Conservation (phyloP, 306 rosid species). For the Elaeagnus macrophylla region DNA sequence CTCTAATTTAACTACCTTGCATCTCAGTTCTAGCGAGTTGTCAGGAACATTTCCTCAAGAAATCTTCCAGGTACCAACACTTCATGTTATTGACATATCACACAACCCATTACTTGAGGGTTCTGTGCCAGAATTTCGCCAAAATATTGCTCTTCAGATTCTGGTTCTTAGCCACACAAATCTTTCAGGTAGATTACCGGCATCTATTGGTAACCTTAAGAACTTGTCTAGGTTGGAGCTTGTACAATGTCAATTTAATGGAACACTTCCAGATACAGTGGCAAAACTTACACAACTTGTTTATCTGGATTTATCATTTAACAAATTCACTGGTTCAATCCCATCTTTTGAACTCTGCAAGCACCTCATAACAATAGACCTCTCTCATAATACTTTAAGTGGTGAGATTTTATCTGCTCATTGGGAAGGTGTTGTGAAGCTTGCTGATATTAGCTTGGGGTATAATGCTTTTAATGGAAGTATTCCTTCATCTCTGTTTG, state of each 20-base stretch:
- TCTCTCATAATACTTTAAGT: conserved; percentile 16
- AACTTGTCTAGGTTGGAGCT: conserved; percentile 18
- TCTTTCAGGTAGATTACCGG: conserved; percentile 19
- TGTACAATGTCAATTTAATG: conserved; percentile 8
- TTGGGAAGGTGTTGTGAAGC: conserved; percentile 19
- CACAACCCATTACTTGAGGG: conserved; percentile 11
- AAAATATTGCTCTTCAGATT: conserved; percentile 1
- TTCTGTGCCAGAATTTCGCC: conserved; percentile 17
- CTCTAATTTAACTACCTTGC: conserved; percentile 23
- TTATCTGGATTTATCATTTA: conserved; percentile 1
- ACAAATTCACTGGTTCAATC: conserved; percentile 26
- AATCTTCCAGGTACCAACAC: conserved; percentile 22
- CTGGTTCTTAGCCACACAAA: conserved; percentile 1
- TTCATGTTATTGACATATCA: conserved; percentile 6
- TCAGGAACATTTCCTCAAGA: conserved; percentile 13
- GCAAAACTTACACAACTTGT: conserved; percentile 11
- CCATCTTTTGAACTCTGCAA: conserved; percentile 17
- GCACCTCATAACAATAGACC: conserved; percentile 12
- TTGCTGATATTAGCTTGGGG: conserved; percentile 17
- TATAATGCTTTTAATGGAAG: conserved; percentile 20
- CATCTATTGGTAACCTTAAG: conserved; percentile 18
- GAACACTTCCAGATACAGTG: conserved; percentile 20
- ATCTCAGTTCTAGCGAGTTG: neutral
- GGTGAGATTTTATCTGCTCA: conserved; percentile 17
- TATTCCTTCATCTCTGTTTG: conserved; percentile 21